phyloP scores from a whole-genome alignment of 2,329 filamentous ascomycete species.

The Aureobasidium sp. region DNA sequence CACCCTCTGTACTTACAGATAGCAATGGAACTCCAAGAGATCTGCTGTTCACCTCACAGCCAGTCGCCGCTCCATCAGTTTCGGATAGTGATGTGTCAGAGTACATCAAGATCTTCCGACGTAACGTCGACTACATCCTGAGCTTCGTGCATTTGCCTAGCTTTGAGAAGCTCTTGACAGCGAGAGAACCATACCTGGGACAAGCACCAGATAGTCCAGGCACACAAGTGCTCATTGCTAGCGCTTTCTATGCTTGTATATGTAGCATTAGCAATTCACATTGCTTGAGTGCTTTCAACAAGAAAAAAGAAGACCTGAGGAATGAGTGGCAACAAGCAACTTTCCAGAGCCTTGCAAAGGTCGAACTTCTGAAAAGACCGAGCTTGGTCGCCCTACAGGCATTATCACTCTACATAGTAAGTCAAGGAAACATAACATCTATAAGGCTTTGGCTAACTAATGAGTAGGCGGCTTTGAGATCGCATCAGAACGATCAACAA shows the following conservation, averaged over 20 bases:
- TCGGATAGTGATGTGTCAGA: background rate
- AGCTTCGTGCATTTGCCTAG: background rate
- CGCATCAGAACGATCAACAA: conserved; percentile 8
- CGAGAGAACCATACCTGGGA: background rate
- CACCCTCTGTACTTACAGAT: background rate
- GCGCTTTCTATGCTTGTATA: conserved; percentile 1
- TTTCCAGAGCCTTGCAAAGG: background rate
- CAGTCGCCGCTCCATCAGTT: background rate
- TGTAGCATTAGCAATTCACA: conserved; percentile 5
- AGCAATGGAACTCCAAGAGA: background rate
- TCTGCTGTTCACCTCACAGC: background rate
- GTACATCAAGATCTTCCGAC: background rate
- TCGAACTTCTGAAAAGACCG: background rate
- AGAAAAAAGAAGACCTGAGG: background rate
- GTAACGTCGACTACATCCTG: background rate
- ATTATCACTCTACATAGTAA: background rate
- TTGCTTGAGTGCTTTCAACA: background rate
- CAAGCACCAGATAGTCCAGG: background rate
- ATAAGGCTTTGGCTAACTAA: background rate
- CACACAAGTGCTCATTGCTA: background rate
- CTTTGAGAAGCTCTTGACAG: background rate
- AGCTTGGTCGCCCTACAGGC: background rate
- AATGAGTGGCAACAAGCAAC: background rate
- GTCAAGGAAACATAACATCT: background rate
- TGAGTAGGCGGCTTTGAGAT: background rate